Base-by-base conservation (phyloP, 805 yeast genomes). In the Wickerhamiella azymoides region DNA sequence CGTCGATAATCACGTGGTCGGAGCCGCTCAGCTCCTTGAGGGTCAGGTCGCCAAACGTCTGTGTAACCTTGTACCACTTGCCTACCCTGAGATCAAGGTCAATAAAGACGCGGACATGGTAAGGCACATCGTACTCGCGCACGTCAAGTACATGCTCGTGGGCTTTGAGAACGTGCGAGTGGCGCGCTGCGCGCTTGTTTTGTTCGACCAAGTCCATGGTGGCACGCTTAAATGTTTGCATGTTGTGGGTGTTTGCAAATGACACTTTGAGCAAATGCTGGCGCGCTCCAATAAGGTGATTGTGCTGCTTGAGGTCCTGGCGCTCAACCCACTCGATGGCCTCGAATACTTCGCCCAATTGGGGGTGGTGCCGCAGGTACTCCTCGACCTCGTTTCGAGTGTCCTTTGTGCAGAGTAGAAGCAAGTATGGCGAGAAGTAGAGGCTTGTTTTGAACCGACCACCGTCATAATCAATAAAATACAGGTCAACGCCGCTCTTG, bases 111-210 rank as follows among this genome's bases (percentile, higher is more conserved):
- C 99, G 74, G 2, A 88, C 96, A 59, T 88, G 95, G 57, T 84
- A 92, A 0, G 98, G 98, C 3, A 92, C 97, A 60, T 92, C 99
- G 54, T 84, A 86, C 61, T 92, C 99, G 53, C 89, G 70, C 27
- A 92, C 73, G 55, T 89, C 97, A 46, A 77, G 79, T 13, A 92
- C 74, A 40, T 58, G 62, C 39, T 70, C 70, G 30, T 78, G 68
- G 3, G 88, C 81, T 39, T 26, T 36, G 25, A 19, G 30, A 14
- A 36, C 48, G 13, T 27, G 38, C 11, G 52, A 56, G 19, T 67
- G 67, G 53, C 67, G 60, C 49, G 74, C 72, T 44, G 75, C 71
- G 13, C 73, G 74, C 54, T 75, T 74, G 59, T 88, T 89, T 38
- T 74, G 77, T 47, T 70, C 68, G 18, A 86, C 72, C 10, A 85